Base-by-base conservation (phyloP, 805 yeast species). In the Cyberlindnera xishuangbannaensis region DNA sequence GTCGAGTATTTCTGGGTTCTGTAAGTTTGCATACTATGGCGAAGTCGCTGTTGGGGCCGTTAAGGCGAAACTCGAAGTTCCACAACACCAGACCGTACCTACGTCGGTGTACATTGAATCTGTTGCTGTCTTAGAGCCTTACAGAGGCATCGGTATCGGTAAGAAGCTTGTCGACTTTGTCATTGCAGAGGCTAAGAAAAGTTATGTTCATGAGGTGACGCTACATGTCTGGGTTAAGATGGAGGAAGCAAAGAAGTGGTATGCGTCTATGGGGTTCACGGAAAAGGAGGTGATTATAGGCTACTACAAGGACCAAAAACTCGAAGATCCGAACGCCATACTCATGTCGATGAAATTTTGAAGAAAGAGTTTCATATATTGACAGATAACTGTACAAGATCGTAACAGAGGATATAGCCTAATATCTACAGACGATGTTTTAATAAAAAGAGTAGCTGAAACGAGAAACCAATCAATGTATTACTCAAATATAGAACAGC, bases 31-130 rank as follows among this genome's bases (percentile, higher is more conserved):
- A 0, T 83, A 66, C 58, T 81, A 68, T 56, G 71, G 80, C 30
- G 95, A 82, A 49, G 71, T 83, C 6, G 86, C 95, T 7, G 90
- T 86, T 4, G 95, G 92, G 12, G 80, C 77, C 4, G 61, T 86
- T 30, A 76, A 78, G 40, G 79, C 82, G 35, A 67, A 64, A 44
- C 57, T 66, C 7, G 59, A 69, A 33, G 65, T 67, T 36, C 63
- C 73, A 15, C 47, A 61, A 11, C 62, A 66, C 28, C 64, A 61
- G n/a, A 47, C 64, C 5, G 63, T 54, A 6, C 79, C 83, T 7
- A 67, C 69, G 30, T 66, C 71, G 10, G 66, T 81, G 1, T 79
- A 81, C 51, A 68, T 83, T 20, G 83, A 81, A 53, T 65, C 78
- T 1, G 51, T 83, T 19, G 85, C 80, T 0, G 90, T 86, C 6